These are phyloP conservation scores for Skeletonema menzelii DNA, from an alignment of 108 stramenopile genomes.

Conservation along the genomic window DNA sequence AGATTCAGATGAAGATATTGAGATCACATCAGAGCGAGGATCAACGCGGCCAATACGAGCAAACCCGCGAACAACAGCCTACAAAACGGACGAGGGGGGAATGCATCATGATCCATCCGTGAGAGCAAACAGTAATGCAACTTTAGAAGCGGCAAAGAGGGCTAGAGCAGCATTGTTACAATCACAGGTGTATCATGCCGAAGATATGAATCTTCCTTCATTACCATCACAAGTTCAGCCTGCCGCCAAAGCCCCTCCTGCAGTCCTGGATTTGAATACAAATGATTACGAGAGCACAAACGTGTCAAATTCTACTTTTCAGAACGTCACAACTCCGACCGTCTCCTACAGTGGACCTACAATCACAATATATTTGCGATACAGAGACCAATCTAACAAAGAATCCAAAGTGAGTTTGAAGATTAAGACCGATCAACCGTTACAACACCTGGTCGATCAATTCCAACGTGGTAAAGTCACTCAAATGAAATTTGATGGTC, in stretches of 20 bases:
- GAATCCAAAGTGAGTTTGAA: conserved; percentile 16
- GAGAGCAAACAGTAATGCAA: conserved; percentile 6
- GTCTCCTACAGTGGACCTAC: conserved; percentile 12
- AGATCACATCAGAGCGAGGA: not conserved
- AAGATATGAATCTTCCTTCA: conserved; percentile 47
- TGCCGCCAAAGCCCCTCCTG: not conserved
- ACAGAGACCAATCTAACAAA: conserved; percentile 25
- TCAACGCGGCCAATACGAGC: not conserved
- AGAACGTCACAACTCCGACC: not conserved
- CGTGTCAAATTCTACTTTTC: conserved; percentile 1
- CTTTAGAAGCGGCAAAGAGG: conserved; percentile 12
- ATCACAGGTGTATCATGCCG: conserved; percentile 63
- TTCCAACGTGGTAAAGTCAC: conserved; percentile 18
- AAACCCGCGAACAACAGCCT: not conserved
- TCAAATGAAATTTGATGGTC: conserved; percentile 52
- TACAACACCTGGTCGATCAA: conserved; percentile 25
- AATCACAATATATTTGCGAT: conserved; percentile 26
- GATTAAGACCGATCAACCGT: conserved; percentile 38
- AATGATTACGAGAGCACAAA: conserved; percentile 9
- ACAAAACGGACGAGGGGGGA: not conserved
- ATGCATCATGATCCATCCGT: conserved; percentile 18
- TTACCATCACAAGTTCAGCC: not conserved
- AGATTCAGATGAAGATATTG: not conserved
- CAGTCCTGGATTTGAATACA: not conserved
- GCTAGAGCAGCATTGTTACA: conserved; percentile 25